These are phyloP conservation scores for Inonotus hispidus DNA, from an alignment of 1,284 basidiomycete genomes.

Conservation along the genomic window DNA sequence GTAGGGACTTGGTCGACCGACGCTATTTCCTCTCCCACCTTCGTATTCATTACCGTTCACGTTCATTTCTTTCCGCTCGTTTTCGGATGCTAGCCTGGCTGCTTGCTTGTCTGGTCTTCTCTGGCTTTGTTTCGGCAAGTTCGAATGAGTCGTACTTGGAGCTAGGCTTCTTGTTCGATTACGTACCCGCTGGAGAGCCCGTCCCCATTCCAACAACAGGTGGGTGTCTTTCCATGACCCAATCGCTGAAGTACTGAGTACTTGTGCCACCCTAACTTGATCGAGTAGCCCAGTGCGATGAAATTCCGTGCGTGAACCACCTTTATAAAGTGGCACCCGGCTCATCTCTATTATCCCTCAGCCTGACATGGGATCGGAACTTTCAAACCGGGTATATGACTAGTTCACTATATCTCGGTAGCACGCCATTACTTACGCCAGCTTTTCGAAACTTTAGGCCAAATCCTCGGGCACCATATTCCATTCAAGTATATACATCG, in stretches of 20 bases:
- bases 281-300: slow-evolving; percentile 47
- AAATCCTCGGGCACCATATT: slow-evolving; percentile 51
- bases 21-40: no score
- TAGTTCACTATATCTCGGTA: not conserved
- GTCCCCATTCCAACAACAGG: slow-evolving; percentile 45
- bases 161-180: slow-evolving; percentile 53
- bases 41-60: no score
- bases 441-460: slow-evolving; percentile 29
- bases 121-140: not conserved
- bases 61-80: no score
- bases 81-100: not conserved
- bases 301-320: slow-evolving; percentile 41
- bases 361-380: slow-evolving; percentile 10
- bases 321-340: slow-evolving; percentile 13
- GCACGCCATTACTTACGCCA: not conserved
- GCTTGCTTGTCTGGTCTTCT: not conserved
- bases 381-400: slow-evolving; percentile 11
- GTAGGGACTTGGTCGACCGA: no score
- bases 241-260: not conserved
- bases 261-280: not conserved
- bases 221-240: slow-evolving; percentile 23
- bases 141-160: not conserved
- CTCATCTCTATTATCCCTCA: not conserved
- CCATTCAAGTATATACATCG: slow-evolving; percentile 58
- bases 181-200: slow-evolving; percentile 35